Conservation (phyloP, 108 stramenopile species). For the Stephanodiscus minutulus region DNA sequence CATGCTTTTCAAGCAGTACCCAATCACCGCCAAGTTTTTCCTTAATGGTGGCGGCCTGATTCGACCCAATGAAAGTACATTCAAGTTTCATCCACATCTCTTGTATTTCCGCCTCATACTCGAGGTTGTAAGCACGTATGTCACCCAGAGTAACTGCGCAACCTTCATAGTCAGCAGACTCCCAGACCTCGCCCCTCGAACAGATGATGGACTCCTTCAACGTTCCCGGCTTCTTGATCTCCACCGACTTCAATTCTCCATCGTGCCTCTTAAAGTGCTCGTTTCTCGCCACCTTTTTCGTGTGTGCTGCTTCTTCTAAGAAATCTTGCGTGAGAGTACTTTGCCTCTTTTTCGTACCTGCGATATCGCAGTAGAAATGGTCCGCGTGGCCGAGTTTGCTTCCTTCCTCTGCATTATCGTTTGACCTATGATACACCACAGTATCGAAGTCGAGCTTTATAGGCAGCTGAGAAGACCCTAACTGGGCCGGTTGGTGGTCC, state of each 20-base stretch:
- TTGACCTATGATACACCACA: too few species aligned
- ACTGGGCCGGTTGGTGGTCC: too few species aligned
- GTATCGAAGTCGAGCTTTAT: too few species aligned
- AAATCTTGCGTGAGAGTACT: not conserved
- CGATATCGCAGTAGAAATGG: too few species aligned
- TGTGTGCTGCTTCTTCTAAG: not conserved
- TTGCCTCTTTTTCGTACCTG: not conserved
- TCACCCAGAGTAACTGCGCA: not conserved
- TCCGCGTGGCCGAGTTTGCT: too few species aligned
- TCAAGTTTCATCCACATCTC: constrained; percentile 5
- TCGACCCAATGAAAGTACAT: not conserved
- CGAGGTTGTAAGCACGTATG: not conserved
- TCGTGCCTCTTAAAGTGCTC: not conserved
- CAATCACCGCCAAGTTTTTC: not conserved
- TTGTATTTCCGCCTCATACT: not conserved
- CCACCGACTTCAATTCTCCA: not conserved
- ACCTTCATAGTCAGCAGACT: not conserved
- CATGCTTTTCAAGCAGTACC: not conserved
- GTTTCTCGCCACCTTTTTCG: not conserved
- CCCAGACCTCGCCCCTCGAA: not conserved
- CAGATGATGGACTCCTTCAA: not conserved
- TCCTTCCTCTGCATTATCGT: too few species aligned
- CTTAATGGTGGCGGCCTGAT: not conserved
- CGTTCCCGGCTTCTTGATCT: not conserved
- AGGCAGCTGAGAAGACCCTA: too few species aligned